Evolutionary conservation across 345 rosid genomes (phyloP).

Genomic region (Mercurialis annua): DNA sequence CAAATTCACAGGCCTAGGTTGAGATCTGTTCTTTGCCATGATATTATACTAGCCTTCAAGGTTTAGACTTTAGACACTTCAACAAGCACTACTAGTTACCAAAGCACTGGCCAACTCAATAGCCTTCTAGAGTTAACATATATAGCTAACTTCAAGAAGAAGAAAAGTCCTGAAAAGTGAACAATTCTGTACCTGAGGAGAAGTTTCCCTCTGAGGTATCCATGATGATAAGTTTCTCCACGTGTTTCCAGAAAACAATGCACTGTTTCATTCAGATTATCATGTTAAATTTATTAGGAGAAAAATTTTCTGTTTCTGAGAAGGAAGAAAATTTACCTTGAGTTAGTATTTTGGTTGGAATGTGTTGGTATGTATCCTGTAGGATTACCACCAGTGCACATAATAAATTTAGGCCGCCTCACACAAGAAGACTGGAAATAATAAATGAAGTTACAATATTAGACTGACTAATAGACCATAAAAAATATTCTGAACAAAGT

Average conservation of each 20-base stretch:
- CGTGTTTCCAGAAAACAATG: conserved; percentile 65
- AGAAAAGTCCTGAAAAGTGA: neutral
- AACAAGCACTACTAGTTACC: neutral
- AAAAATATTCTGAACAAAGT: neutral
- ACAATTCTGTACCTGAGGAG: conserved; percentile 50
- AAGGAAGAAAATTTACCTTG: conserved; percentile 45
- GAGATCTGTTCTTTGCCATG: neutral
- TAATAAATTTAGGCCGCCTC: conserved; percentile 80
- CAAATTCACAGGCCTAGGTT: neutral
- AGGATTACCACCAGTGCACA: conserved; percentile 84
- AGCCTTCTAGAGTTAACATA: neutral
- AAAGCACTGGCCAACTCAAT: neutral
- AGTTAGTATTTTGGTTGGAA: conserved; percentile 49
- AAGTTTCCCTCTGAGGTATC: conserved; percentile 76
- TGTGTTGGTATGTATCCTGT: conserved; percentile 66
- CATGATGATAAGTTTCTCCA: conserved; percentile 86
- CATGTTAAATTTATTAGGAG: conserved; percentile 9
- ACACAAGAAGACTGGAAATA: conserved; percentile 63
- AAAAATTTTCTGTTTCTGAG: neutral
- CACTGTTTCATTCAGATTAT: conserved; percentile 43
- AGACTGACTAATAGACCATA: neutral
- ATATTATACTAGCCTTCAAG: neutral
- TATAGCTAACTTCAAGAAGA: neutral
- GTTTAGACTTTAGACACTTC: neutral
- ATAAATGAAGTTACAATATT: conserved; percentile 17